Evolutionary conservation across 768 basidiomycete genomes (phyloP).

Genomic region (Pulveroboletus sp.): DNA sequence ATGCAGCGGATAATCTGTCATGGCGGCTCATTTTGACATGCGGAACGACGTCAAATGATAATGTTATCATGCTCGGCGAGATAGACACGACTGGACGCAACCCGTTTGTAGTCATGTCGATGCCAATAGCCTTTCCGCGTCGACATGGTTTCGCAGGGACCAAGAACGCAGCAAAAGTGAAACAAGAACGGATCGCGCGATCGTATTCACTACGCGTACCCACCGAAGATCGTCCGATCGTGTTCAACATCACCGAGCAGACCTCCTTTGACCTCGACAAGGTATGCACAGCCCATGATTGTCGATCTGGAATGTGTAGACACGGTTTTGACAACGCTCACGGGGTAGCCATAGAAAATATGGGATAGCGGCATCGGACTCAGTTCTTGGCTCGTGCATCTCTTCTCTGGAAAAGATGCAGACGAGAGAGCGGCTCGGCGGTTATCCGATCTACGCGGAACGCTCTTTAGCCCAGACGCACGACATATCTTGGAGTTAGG

Average conservation of each 20-base stretch:
- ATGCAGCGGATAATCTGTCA: slow-evolving; percentile 42
- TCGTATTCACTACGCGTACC: slow-evolving; percentile 14
- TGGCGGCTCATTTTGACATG: slow-evolving; percentile 68
- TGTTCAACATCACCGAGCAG: slow-evolving; percentile 65
- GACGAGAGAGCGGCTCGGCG: not conserved
- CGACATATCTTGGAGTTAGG: slow-evolving; percentile 70
- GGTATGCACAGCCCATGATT: slow-evolving; percentile 40
- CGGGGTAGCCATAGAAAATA: slow-evolving; percentile 64
- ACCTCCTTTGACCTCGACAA: slow-evolving; percentile 93
- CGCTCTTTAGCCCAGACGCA: slow-evolving; percentile 38
- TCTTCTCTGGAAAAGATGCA: slow-evolving; percentile 19
- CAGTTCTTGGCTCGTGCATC: slow-evolving; percentile 67
- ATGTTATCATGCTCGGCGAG: slow-evolving; percentile 42
- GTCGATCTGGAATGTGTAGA: not conserved
- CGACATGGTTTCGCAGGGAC: slow-evolving; percentile 8
- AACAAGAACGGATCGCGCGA: slow-evolving; percentile 65
- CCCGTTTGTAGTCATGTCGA: slow-evolving; percentile 65
- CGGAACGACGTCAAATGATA: slow-evolving; percentile 25
- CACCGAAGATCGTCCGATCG: not conserved
- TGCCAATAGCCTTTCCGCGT: slow-evolving; percentile 54
- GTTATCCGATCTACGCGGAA: slow-evolving; percentile 26
- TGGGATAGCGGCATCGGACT: slow-evolving; percentile 94
- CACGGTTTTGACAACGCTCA: slow-evolving; percentile 9
- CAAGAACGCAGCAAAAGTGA: slow-evolving; percentile 28
- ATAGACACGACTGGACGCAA: slow-evolving; percentile 35